Percentiles rank a stretch among this genome's conserved stretches.
Evolutionary conservation across 2,329 filamentous ascomycete genomes (phyloP).

Genomic region (Cercospora beticola): DNA sequence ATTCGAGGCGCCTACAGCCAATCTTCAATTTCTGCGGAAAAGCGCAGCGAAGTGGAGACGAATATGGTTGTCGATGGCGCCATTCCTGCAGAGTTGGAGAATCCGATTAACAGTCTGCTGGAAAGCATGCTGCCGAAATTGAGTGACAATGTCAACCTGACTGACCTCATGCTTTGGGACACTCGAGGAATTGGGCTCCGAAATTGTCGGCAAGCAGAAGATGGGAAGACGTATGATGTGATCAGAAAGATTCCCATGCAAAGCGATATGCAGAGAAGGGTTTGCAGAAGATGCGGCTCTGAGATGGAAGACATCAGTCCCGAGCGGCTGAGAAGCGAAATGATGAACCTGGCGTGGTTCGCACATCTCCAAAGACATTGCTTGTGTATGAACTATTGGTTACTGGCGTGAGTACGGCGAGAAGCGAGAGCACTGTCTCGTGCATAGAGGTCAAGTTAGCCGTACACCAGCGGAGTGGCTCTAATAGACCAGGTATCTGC

Average conservation of each 20-base stretch:
- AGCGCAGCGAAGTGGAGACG: constrained; percentile 52
- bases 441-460: not conserved
- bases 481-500: not conserved
- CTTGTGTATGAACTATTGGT: constrained; percentile 34
- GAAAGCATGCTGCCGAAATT: constrained; percentile 56
- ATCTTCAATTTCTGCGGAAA: constrained; percentile 45
- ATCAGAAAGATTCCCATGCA: constrained; percentile 50
- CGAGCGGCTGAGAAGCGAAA: constrained; percentile 24
- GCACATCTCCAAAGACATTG: constrained; percentile 35
- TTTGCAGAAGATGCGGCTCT: constrained; percentile 48
- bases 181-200: constrained; percentile 62
- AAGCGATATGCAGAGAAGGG: constrained; percentile 25
- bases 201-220: constrained; percentile 11
- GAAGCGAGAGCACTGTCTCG: not conserved
- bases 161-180: constrained; percentile 70
- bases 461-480: not conserved
- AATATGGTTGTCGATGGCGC: constrained; percentile 54
- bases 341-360: constrained; percentile 32
- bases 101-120: constrained; percentile 51
- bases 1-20: constrained; percentile 59
- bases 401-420: constrained; percentile 13
- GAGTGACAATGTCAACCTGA: constrained; percentile 60
- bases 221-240: constrained; percentile 56
- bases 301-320: constrained; percentile 48
- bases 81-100: constrained; percentile 53